Evolutionary conservation across 225 moss, liverwort and hornwort genomes (phyloP).

Genomic region (Polytrichum commune): DNA sequence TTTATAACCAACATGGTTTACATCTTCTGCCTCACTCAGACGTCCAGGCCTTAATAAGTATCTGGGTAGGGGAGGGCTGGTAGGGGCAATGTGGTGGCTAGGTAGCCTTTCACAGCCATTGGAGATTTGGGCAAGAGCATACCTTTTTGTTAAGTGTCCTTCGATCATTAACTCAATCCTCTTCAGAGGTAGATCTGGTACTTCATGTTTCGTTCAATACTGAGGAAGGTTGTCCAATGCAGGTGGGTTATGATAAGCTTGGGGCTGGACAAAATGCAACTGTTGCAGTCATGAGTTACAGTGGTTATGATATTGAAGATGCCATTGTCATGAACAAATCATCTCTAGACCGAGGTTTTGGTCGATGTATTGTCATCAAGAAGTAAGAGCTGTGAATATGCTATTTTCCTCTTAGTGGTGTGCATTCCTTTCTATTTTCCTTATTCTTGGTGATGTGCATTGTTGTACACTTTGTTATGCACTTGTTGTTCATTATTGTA

Average conservation of each 20-base stretch:
- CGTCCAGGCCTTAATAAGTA: too few species aligned
- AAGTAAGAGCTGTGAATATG: constrained; percentile 50
- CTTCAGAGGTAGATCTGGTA: background rate
- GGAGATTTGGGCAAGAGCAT: too few species aligned
- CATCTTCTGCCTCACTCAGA: too few species aligned
- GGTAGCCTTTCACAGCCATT: too few species aligned
- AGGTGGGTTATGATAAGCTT: constrained; percentile 99
- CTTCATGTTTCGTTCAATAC: background rate
- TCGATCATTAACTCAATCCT: too few species aligned
- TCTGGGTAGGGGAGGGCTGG: too few species aligned
- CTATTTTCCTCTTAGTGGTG: too few species aligned
- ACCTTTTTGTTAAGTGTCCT: too few species aligned
- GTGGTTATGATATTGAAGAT: constrained; percentile 99
- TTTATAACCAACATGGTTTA: too few species aligned
- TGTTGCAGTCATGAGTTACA: constrained; percentile 99
- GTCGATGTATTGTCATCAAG: constrained; percentile 96
- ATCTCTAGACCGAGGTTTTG: constrained; percentile 96
- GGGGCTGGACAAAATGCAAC: constrained; percentile 99
- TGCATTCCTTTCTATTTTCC: too few species aligned
- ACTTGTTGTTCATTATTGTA: background rate
- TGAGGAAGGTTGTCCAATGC: constrained; percentile 13
- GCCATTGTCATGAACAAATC: constrained; percentile 99
- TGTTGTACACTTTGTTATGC: background rate
- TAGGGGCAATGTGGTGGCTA: too few species aligned
- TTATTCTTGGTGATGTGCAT: background rate